phyloP scores from a whole-genome alignment of 2,329 filamentous ascomycete species.

The Xylariaceae sp. region DNA sequence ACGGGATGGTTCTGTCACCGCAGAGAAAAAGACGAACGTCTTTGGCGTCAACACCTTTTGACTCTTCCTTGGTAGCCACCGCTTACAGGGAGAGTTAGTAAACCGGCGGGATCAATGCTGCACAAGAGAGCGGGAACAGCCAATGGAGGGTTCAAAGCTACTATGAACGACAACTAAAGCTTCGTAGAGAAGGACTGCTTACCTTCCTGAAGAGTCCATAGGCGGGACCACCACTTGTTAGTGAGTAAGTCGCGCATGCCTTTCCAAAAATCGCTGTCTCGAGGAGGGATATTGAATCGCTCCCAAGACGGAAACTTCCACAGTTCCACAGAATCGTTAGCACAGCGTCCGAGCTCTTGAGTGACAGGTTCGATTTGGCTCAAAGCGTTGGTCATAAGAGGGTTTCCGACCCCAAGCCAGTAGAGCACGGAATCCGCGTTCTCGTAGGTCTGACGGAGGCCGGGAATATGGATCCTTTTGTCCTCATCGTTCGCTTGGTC shows the following conservation, averaged over 20 bases:
- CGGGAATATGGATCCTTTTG: background rate
- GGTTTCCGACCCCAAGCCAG: background rate
- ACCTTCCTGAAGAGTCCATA: background rate
- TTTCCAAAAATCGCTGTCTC: background rate
- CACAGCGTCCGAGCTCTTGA: background rate
- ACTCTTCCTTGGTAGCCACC: background rate
- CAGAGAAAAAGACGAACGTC: background rate
- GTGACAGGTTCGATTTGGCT: background rate
- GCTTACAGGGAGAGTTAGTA: background rate
- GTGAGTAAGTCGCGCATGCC: background rate
- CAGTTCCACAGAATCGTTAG: background rate
- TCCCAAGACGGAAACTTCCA: background rate
- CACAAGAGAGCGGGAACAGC: background rate
- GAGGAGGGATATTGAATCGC: background rate
- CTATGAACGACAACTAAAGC: background rate
- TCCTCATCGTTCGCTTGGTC: background rate
- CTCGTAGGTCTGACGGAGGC: background rate
- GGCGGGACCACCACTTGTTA: background rate
- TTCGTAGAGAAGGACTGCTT: background rate
- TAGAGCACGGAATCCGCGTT: background rate
- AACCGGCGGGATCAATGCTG: background rate
- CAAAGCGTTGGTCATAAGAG: background rate
- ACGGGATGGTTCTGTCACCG: background rate
- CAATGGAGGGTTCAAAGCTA: background rate
- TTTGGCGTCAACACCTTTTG: background rate